Base-by-base conservation (phyloP, 129 eudicot species). In the Oenanthe sinensis region DNA sequence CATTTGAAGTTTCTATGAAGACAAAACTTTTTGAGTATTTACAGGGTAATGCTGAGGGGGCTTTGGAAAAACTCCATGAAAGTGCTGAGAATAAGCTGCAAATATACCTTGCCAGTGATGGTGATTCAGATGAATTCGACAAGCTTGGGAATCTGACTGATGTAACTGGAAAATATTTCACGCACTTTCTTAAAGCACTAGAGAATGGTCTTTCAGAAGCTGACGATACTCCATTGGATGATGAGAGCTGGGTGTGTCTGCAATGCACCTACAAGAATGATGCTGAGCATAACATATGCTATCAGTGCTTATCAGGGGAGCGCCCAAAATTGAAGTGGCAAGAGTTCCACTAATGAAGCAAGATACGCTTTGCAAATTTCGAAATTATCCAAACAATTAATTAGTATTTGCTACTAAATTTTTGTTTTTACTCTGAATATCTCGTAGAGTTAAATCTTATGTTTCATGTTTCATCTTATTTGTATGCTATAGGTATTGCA, bases 1-100 rank as follows among this genome's bases (percentile, higher is more conserved):
- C n/a, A n/a, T 50, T 2, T 55, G 28, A 20, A 22, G 65, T 55
- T 20, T 55, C 65, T 2, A 22, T 4, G 60, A 75, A 47, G 62
- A 47, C 13, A 8, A 7, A 75, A 5, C 22, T 75, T 19, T 75
- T 75, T 24, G 78, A 75, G 43, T 75, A 39, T 45, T 47, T 47
- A 55, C 78, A 75, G 36, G 60, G 62, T n/a, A 16, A 75, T 52
- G 78, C 78, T 3, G 78, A 75, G 78, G 40, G 22, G 33, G 62
- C 58, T 15, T 26, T 75, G 4, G 78, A 75, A 3, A 75, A 55
- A 39, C 63, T 75, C 12, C 78, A 75, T 47, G 10, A 13, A 22
- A 47, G 62, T 12, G 63, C n/a, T 13, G 78, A 75, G 43, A 5
- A 16, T 17, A 54, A 47, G 62, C 40, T 75, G 9, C 37, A 26